phyloP scores from a whole-genome alignment of 1,284 basidiomycete genomes.

The Amylostereum areolatum region DNA sequence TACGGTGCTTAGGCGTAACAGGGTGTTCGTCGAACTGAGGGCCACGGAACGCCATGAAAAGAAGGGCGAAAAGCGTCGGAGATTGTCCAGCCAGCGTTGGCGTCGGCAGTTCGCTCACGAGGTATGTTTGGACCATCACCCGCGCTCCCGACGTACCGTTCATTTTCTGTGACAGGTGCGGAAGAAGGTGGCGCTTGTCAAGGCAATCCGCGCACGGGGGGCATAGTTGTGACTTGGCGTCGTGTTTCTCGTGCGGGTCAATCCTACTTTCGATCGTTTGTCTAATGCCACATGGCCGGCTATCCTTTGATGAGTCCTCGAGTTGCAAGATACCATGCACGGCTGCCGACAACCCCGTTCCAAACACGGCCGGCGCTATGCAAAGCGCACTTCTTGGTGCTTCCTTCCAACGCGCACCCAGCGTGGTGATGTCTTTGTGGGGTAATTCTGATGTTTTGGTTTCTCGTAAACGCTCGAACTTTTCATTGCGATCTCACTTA shows the following conservation, averaged over 20 bases:
- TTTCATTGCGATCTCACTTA: no score
- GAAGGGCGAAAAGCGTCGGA: conserved; percentile 59
- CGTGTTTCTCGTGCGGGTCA: background rate
- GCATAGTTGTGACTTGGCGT: conserved; percentile 20
- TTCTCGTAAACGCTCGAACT: no score
- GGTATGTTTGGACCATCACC: conserved; percentile 31
- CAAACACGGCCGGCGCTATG: no score
- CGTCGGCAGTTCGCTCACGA: conserved; percentile 63
- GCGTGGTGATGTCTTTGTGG: no score
- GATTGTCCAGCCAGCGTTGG: conserved; percentile 61
- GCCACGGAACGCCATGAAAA: conserved; percentile 62
- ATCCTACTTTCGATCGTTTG: background rate
- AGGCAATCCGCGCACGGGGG: conserved; percentile 43
- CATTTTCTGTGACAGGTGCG: conserved; percentile 44
- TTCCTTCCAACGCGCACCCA: no score
- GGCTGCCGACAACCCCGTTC: no score
- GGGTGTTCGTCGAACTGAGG: conserved; percentile 45
- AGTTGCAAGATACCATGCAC: no score
- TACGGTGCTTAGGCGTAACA: conserved; percentile 48
- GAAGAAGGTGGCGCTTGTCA: conserved; percentile 45
- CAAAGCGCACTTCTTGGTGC: no score
- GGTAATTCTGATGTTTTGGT: no score
- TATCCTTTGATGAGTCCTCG: background rate
- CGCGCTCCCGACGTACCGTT: conserved; percentile 11
- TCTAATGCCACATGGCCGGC: background rate